Base-by-base conservation (phyloP, 208 protist species). In the Acanthamoeba royreba region DNA sequence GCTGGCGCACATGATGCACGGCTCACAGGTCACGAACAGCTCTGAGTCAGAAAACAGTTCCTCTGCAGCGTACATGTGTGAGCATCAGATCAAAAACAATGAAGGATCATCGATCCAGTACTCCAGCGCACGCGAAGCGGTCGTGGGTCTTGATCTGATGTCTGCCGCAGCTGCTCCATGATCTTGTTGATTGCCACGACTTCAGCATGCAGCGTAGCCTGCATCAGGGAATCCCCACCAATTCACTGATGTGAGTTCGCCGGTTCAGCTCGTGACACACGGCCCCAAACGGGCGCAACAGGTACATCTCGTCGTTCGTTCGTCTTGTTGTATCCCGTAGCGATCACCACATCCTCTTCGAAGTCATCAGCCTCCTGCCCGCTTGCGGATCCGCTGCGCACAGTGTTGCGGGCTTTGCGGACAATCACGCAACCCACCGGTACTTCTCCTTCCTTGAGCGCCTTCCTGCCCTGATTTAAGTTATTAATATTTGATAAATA, bases 11-110 rank as follows among this genome's bases (percentile, higher is more conserved):
- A 99, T 99, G 28, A 99, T 96, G 93, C 99, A 99, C 13, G 99
- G 99, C 93, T 99, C 99, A 13, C 98, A 96, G 0, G 98, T 99
- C 19, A 99, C 98, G 92, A 99, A 99, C n/a, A 99, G 93, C 11
- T 97, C 96, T 90, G 97, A 98, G 8, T 97, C 92, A 4, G 49
- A 5, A 17, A 99, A 96, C 40, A 95, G 17, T 11, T 46, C 47
- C 8, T 7, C 42, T 31, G 45, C 40, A n/a, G n/a, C n/a, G n/a
- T n/a, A n/a, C n/a, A n/a, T n/a, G n/a, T n/a, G n/a, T n/a, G n/a
- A n/a, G n/a, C n/a, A n/a, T n/a, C n/a, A n/a, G n/a, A n/a, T n/a
- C n/a, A n/a, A n/a, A n/a, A n/a, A n/a, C n/a, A n/a, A n/a, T n/a
- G n/a, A n/a, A n/a, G n/a, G n/a, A n/a, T n/a, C n/a, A n/a, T n/a